These are phyloP conservation scores for Pleurotus giganteus DNA, from an alignment of 768 basidiomycete species.

Conservation along the genomic window DNA sequence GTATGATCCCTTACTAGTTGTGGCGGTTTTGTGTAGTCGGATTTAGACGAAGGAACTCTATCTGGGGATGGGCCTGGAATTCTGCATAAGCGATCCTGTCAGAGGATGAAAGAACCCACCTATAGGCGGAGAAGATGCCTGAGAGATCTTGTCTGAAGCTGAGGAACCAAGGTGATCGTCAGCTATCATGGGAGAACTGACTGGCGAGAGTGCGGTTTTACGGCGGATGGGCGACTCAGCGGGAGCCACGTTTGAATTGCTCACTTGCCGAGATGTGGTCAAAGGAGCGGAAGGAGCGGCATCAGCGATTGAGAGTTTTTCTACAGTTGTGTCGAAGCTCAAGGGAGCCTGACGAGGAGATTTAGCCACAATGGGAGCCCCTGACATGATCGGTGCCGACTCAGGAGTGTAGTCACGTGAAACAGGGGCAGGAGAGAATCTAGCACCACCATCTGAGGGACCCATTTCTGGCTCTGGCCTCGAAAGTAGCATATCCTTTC, in stretches of 20 bases:
- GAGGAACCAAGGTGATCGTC: too few relatives aligned
- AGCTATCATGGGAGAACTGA: not conserved
- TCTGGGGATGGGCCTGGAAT: too few relatives aligned
- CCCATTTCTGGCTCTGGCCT: not conserved
- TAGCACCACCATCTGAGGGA: not conserved
- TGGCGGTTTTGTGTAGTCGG: too few relatives aligned
- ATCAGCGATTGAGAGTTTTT: not conserved
- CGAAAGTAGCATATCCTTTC: not conserved
- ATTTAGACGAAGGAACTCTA: too few relatives aligned
- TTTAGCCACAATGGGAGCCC: too few relatives aligned
- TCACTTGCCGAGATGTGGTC: conserved; percentile 6
- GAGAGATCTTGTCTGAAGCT: too few relatives aligned
- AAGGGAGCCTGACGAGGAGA: too few relatives aligned
- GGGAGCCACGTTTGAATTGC: not conserved
- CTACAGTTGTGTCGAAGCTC: not conserved
- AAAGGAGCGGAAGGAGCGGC: conserved; percentile 4
- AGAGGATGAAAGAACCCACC: too few relatives aligned
- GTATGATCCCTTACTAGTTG: too few relatives aligned
- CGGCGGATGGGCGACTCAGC: not conserved
- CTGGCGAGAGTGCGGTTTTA: not conserved
- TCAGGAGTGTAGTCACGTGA: conserved; percentile 1
- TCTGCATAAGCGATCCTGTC: too few relatives aligned
- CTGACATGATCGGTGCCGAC: too few relatives aligned
- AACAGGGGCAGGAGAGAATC: not conserved
- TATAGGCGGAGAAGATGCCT: too few relatives aligned